These are phyloP conservation scores for Cyberlindnera mycetangii DNA, from an alignment of 805 yeast species.

Conservation along the genomic window DNA sequence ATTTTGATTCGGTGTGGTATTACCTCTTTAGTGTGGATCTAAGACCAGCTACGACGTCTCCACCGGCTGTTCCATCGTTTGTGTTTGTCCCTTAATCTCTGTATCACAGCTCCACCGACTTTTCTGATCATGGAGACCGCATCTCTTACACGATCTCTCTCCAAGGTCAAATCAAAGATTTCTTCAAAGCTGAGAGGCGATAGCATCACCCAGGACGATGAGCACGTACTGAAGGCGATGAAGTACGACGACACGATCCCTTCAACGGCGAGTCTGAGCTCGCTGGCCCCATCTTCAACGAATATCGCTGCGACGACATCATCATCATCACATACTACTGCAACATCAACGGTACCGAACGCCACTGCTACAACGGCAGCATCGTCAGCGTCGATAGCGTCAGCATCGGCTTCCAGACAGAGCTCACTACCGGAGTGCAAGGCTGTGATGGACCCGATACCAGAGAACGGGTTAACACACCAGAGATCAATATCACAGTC, in stretches of 20 bases:
- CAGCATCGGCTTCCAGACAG: constrained; percentile 4
- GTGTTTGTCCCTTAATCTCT: no score
- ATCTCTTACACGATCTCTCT: constrained; percentile 24
- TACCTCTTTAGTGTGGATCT: no score
- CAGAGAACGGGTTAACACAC: constrained; percentile 1
- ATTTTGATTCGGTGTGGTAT: no score
- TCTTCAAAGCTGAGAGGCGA: constrained; percentile 18
- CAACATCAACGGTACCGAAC: not conserved
- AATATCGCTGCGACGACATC: not conserved
- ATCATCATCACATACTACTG: constrained; percentile 1
- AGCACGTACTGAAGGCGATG: constrained; percentile 20
- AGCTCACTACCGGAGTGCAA: constrained; percentile 6
- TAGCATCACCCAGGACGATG: constrained; percentile 11
- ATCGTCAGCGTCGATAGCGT: not conserved
- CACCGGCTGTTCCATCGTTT: no score
- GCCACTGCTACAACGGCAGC: not conserved
- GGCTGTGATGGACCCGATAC: constrained; percentile 9
- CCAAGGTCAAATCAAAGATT: constrained; percentile 24
- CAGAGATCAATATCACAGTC: not conserved
- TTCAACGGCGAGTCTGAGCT: no score
- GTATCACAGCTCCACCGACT: no score
- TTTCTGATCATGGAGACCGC: not conserved
- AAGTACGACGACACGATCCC: constrained; percentile 22
- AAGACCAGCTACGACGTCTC: no score
- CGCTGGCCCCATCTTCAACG: not conserved